Evolutionary conservation across 2,329 filamentous ascomycete genomes (phyloP).

Genomic region (Zarea fungicola): DNA sequence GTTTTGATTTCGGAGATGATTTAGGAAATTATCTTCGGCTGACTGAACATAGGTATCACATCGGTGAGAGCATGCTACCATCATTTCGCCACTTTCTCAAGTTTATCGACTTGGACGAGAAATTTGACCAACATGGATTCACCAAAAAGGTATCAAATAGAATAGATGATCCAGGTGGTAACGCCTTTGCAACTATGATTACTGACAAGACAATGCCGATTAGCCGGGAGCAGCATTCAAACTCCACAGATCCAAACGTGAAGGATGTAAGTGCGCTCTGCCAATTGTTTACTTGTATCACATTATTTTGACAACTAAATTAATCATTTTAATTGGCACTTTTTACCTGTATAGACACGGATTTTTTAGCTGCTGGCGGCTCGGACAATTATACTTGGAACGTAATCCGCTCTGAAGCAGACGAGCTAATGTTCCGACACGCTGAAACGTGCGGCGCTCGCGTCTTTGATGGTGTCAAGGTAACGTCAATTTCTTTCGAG

Average conservation of each 20-base stretch:
- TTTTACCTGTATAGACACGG: constrained; percentile 35
- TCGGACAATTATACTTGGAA: constrained; percentile 39
- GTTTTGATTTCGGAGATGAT: too few species aligned
- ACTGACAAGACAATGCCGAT: neutral
- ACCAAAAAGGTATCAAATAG: too few species aligned
- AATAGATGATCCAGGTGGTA: too few species aligned
- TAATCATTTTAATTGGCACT: too few species aligned
- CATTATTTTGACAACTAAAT: neutral
- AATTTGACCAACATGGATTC: constrained; percentile 35
- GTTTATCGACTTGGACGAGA: constrained; percentile 38
- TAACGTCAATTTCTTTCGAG: constrained; percentile 29
- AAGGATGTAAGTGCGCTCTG: constrained; percentile 28
- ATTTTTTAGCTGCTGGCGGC: constrained; percentile 36
- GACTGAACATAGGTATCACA: constrained; percentile 34
- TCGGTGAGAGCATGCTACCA: constrained; percentile 33
- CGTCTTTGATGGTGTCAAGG: constrained; percentile 35
- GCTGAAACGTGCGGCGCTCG: constrained; percentile 34
- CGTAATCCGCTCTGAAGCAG: constrained; percentile 40
- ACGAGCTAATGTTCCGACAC: constrained; percentile 40
- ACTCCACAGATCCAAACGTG: constrained; percentile 26
- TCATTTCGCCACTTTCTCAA: constrained; percentile 37
- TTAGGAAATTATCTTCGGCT: too few species aligned
- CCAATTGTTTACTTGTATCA: neutral
- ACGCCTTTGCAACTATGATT: constrained; percentile 37
- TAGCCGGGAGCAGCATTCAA: constrained; percentile 34